Evolutionary conservation across 148 eudicot species (phyloP).

Genomic region (Amaranthus cruentus): DNA sequence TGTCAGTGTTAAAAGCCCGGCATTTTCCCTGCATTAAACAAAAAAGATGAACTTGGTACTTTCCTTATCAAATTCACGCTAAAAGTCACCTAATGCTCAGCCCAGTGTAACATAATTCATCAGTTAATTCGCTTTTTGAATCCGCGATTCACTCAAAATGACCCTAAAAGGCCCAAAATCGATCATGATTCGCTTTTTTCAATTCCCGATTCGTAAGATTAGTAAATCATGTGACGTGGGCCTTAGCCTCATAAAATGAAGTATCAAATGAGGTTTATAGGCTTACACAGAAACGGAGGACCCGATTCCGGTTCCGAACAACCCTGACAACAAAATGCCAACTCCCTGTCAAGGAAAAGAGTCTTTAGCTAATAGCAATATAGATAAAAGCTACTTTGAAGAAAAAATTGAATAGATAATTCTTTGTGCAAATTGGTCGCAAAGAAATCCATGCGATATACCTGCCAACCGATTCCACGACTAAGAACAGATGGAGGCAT

Average conservation of each 20-base stretch:
- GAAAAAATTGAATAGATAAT: conserved; percentile 6
- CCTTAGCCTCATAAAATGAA: neutral
- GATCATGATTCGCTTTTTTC: too few relatives aligned
- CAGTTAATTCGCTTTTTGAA: too few relatives aligned
- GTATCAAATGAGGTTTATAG: neutral
- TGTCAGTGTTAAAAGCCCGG: conserved; percentile 81
- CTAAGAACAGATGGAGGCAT: conserved; percentile 92
- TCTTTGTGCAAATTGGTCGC: neutral
- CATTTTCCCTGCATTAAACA: conserved; percentile 69
- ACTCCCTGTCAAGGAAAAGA: conserved; percentile 51
- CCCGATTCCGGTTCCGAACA: conserved; percentile 86
- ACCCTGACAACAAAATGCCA: conserved; percentile 76
- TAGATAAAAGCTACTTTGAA: neutral
- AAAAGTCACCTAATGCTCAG: neutral
- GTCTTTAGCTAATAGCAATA: neutral
- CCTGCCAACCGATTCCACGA: conserved; percentile 99
- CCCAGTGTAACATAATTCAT: too few relatives aligned
- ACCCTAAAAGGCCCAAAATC: too few relatives aligned
- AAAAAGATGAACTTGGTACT: neutral
- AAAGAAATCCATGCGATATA: conserved; percentile 3
- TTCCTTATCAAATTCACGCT: neutral
- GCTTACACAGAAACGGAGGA: conserved; percentile 87
- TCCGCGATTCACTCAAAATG: too few relatives aligned
- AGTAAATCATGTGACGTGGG: too few relatives aligned
- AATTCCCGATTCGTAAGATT: too few relatives aligned